Conservation (phyloP, 108 stramenopile genomes). For the Nitzschia sp. region DNA sequence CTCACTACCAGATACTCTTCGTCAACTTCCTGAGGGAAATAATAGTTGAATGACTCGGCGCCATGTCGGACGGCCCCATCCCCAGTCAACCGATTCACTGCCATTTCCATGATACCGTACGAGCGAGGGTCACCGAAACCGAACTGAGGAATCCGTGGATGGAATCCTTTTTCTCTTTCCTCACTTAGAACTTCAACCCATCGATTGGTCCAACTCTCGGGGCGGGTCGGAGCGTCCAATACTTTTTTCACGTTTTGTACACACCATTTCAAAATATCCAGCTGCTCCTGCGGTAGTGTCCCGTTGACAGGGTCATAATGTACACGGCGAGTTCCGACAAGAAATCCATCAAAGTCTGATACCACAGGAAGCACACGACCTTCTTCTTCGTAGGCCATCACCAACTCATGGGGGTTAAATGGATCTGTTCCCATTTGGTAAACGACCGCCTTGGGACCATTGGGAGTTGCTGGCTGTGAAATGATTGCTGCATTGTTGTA, state of each 20-base stretch:
- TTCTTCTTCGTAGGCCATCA: slow-evolving; percentile 64
- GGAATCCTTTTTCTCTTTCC: slow-evolving; percentile 29
- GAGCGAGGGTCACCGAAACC: slow-evolving; percentile 62
- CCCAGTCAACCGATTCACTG: slow-evolving; percentile 34
- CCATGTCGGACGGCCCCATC: slow-evolving; percentile 63
- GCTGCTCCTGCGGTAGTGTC: slow-evolving; percentile 56
- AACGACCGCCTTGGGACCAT: slow-evolving; percentile 8
- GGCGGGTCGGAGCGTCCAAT: slow-evolving; percentile 19
- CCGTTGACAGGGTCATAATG: slow-evolving; percentile 24
- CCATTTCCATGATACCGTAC: slow-evolving; percentile 53
- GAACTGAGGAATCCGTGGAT: slow-evolving; percentile 53
- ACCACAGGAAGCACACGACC: slow-evolving; percentile 53
- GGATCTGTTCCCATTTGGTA: slow-evolving; percentile 43
- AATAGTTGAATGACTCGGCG: slow-evolving; percentile 67
- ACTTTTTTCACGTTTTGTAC: slow-evolving; percentile 44
- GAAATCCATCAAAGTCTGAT: slow-evolving; percentile 62
- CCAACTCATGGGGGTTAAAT: slow-evolving; percentile 45
- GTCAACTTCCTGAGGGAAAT: slow-evolving; percentile 65
- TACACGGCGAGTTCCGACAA: slow-evolving; percentile 52
- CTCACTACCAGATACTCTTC: slow-evolving; percentile 54
- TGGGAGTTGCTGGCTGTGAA: slow-evolving; percentile 10
- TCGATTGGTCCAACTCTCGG: slow-evolving; percentile 35
- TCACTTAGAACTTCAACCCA: slow-evolving; percentile 57
- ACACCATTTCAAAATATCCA: slow-evolving; percentile 46
- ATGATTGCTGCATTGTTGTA: slow-evolving; percentile 48